Conservation (phyloP, 2,329 filamentous ascomycete genomes). For the Microthyrium microscopicum region DNA sequence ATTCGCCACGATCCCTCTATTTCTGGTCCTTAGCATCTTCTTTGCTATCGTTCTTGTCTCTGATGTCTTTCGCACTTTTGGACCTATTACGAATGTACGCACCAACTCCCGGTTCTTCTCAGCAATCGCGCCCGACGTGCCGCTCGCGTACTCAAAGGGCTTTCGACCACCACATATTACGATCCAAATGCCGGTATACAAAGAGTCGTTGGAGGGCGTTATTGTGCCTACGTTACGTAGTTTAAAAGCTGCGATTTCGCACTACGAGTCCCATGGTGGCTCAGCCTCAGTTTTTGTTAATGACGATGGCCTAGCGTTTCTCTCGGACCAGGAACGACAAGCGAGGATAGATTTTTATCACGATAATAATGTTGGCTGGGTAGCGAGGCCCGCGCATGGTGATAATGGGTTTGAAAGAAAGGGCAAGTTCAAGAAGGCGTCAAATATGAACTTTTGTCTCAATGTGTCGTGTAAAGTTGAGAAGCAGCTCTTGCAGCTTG, state of each 20-base stretch:
- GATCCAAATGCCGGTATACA: conserved; percentile 9
- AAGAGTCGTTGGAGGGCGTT: conserved; percentile 7
- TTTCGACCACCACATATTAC: conserved; percentile 7
- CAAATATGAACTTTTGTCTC: conserved; percentile 56
- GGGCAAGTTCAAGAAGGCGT: conserved; percentile 44
- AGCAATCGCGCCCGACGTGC: conserved; percentile 14
- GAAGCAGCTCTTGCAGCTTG: conserved; percentile 19
- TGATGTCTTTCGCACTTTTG: conserved; percentile 26
- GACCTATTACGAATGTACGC: conserved; percentile 26
- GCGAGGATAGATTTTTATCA: conserved; percentile 6
- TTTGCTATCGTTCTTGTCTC: conserved; percentile 5
- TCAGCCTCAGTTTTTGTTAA: conserved; percentile 8
- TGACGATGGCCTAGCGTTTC: conserved; percentile 6
- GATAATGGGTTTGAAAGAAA: conserved; percentile 3
- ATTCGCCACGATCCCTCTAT: conserved; percentile 8
- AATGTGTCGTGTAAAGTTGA: conserved; percentile 53
- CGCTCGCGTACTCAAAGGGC: neutral
- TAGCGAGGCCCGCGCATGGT: conserved; percentile 2
- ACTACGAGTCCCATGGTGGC: conserved; percentile 8
- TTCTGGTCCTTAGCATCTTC: neutral
- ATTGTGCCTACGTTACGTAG: conserved; percentile 5
- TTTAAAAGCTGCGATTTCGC: conserved; percentile 3
- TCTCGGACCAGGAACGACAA: conserved; percentile 1
- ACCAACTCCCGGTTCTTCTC: conserved; percentile 30
- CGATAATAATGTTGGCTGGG: conserved; percentile 8